These are phyloP conservation scores for Malassezia arunalokei DNA, from an alignment of 1,284 basidiomycete genomes.

Conservation along the genomic window DNA sequence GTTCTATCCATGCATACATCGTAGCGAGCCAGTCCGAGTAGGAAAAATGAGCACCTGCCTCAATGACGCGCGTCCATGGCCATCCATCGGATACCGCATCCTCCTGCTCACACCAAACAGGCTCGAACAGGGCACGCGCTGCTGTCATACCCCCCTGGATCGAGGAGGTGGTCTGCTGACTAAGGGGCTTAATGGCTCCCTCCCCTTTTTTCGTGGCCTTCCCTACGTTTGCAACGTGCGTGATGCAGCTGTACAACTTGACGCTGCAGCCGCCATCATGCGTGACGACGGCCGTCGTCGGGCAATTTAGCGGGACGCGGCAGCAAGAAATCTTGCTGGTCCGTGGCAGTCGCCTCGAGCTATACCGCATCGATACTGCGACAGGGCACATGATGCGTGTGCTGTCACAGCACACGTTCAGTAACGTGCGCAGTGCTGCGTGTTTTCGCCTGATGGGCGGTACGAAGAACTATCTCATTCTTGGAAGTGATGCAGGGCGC, in stretches of 20 bases:
- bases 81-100: neutral
- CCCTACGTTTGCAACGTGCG: too few species aligned
- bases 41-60: constrained; percentile 21
- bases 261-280: constrained; percentile 34
- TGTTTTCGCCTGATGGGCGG: constrained; percentile 39
- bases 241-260: constrained; percentile 43
- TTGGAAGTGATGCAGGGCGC: constrained; percentile 42
- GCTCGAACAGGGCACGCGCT: neutral
- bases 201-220: too few species aligned
- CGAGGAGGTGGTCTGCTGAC: too few species aligned
- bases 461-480: constrained; percentile 38
- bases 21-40: constrained; percentile 21
- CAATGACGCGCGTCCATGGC: constrained; percentile 15
- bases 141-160: neutral
- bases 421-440: constrained; percentile 36
- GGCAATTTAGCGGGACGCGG: constrained; percentile 40
- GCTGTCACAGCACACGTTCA: constrained; percentile 34
- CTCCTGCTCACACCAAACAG: neutral
- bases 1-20: constrained; percentile 29
- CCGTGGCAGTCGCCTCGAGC: constrained; percentile 29
- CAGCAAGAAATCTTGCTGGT: constrained; percentile 43
- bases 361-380: constrained; percentile 34
- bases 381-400: constrained; percentile 28
- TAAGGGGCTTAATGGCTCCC: too few species aligned
- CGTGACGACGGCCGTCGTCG: constrained; percentile 37